Base-by-base conservation (phyloP, 306 rosid species). In the Leucaena leucocephala region DNA sequence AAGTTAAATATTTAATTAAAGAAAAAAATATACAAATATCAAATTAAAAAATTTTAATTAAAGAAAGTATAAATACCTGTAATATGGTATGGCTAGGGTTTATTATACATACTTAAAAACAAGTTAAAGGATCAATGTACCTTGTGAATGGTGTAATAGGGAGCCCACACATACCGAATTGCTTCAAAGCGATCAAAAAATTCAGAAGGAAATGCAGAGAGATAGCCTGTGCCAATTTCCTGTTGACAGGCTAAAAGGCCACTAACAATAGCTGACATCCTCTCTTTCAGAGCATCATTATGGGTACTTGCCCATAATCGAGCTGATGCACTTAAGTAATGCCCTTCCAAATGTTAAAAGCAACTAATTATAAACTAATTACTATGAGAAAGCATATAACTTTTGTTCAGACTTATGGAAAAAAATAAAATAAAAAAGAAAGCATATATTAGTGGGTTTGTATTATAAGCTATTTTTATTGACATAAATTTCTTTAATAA, bases 121-220 rank as follows among this genome's bases (percentile, higher is more conserved):
- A 70, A 42, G 35, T 7, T 2, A n/a, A n/a, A 5, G 13, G 2
- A 6, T 10, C 2, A 4, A 11, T 16, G 38, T 75, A 90, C 94
- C 92, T 90, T 90, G 91, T 90, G 94, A 70, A 90, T 90, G 79
- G 94, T 90, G 87, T 90, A 90, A 67, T 90, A 90, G 55, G 94
- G 94, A 68, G 94, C 94, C 92, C 94, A 90, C 21, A 86, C 88
- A 15, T 80, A 81, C 22, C 68, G 42, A 65, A 78, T 42, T 44
- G 86, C 90, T 82, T 90, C 94, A 77, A 84, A 86, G 16, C 86
- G 88, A 81, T 90, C 94, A 62, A 90, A 90, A 12, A 35, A 42
- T 67, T 86, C 90, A 86, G 94, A 80, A 88, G 64, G 64, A 22
- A 58, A 58, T 58, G 64, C 64, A 21, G 64, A 58, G 64, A 58